Base-by-base conservation (phyloP, 2,329 filamentous ascomycete species). In the Alternaria sp. region DNA sequence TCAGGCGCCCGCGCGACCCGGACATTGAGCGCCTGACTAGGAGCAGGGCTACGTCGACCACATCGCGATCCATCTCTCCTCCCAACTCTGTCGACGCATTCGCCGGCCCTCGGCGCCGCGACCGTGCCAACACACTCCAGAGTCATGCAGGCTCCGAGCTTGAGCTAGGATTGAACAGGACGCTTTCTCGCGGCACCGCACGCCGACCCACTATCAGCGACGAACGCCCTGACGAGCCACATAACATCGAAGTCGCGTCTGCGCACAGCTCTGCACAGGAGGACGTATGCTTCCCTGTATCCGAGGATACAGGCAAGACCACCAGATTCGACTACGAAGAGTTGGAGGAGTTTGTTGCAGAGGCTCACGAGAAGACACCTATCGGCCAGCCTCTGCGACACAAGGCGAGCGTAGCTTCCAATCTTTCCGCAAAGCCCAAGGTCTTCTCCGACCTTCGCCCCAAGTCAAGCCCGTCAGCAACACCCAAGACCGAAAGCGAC, bases 11-110 rank as follows among this genome's bases (percentile, higher is more conserved):
- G 61, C 68, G 77, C 41, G 73, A 78, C 51, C 70, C 67, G 34
- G 67, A 70, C 26, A 61, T 76, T 9, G 74, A 77, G 54, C 71
- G 68, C 40, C 51, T 73, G 41, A 65, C 72, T 40, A 73, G 78
- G 49, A 84, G 83, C 36, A 76, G 81, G 56, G 77, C 77, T 21
- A 83, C 81, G 17, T 85, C 83, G 4, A 74, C 77, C 3, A 84
- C 84, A 23, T 86, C 85, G 46, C 85, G 92, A 54, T 92, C 91
- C 1, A 81, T 86, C 2, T 98, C 95, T 5, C 94, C 94, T 10
- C 95, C 95, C 7, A 99, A 97, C 77, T 99, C 95, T 0, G 93
- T 99, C 51, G 96, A 98, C 77, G 95, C 95, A 4, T 99, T 99
- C 78, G 95, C 95, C 17, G 91, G 95, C 71, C 91, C 92, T 54